Base-by-base conservation (phyloP, 371 early-diverging fungal species). In the Spraguea lophii region DNA sequence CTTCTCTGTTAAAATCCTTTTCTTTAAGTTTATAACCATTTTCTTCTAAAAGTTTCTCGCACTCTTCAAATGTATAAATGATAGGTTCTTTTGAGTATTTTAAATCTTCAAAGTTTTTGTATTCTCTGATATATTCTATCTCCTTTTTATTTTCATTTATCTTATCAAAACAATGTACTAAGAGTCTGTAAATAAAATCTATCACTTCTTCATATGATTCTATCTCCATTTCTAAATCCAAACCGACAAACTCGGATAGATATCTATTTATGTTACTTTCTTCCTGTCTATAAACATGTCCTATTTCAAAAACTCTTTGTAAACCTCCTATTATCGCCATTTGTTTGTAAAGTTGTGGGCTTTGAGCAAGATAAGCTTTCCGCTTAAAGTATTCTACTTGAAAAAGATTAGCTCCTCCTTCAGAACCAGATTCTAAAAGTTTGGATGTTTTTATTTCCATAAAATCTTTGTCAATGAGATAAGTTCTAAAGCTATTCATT, bases 141-240 rank as follows among this genome's bases (percentile, higher is more conserved):
- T 92, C 89, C 6, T 75, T 69, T 17, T 77, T 72, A 20, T 86
- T 76, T 45, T 72, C 68, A 69, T 84, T 78, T 46, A 92, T 68
- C 53, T 80, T 82, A 40, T 80, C 75, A 68, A 93, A 88, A 54
- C 95, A 83, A 70, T 75, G 75, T 32, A 83, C 79, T 67, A 98
- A 84, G 57, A 94, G 74, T 34, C 80, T 78, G 67, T 84, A 92
- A 39, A 93, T 75, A 34, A 86, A 59, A 46, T 87, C 80, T 54
- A 93, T 72, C 19, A 90, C 80, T 75, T 93, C 92, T 57, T 88
- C 85, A 73, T 95, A 98, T 65, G 88, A 87, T 52, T 85, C 79
- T 67, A 93, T 85, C 7, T 92, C 84, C 90, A 91, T 93, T 72
- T 99, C 99, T 71, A 97, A 68, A 84, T 99, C 99, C 52, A 97